Evolutionary conservation across 75 land plant genomes (phyloP).

Genomic region (Isoetes taiwanensis): DNA sequence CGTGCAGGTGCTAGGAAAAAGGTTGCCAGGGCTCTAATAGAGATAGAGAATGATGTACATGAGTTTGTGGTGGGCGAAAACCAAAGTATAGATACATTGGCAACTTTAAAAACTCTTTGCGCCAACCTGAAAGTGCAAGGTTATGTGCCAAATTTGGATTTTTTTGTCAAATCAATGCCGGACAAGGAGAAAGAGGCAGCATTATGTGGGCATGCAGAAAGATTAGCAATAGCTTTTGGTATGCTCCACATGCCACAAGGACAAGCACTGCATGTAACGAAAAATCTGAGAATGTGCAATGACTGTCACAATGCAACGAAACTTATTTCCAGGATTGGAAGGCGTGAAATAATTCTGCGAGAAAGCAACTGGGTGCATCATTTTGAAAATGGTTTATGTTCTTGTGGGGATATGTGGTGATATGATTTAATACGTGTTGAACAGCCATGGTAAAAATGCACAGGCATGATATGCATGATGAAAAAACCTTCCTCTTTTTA

Average conservation of each 20-base stretch:
- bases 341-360: conserved; percentile 12
- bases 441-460: too few species aligned
- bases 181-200: conserved; percentile 6
- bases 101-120: conserved; percentile 28
- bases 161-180: conserved; percentile 33
- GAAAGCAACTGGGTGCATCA: conserved; percentile 15
- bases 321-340: conserved; percentile 11
- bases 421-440: too few species aligned
- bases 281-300: conserved; percentile 11
- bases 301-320: conserved; percentile 18
- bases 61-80: conserved; percentile 29
- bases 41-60: conserved; percentile 7
- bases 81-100: conserved; percentile 24
- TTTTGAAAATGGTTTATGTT: conserved; percentile 14
- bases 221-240: conserved; percentile 18
- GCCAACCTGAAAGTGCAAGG: conserved; percentile 30
- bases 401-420: conserved; percentile 9
- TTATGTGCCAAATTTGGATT: conserved; percentile 23
- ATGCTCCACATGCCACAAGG: conserved; percentile 9
- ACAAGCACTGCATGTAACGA: conserved; percentile 4
- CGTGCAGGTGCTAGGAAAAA: background rate
- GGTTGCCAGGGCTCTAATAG: background rate
- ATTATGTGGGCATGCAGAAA: conserved; percentile 16
- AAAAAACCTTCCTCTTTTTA: too few species aligned
- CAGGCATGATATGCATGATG: too few species aligned